Conservation (phyloP, 2,329 filamentous ascomycete genomes). For the Emergomyces orientalis region DNA sequence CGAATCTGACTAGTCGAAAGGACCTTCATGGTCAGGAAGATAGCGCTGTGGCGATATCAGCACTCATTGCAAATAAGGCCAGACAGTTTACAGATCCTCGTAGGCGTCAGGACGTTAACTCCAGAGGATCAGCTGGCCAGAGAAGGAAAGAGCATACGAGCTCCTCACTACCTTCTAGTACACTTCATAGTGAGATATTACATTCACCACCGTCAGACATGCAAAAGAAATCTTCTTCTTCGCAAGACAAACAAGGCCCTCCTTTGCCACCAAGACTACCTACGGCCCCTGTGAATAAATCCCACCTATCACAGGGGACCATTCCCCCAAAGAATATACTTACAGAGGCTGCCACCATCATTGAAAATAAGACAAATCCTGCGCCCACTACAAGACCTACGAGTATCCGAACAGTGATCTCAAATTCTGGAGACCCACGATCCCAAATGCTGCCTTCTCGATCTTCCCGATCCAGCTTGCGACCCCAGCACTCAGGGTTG, state of each 20-base stretch:
- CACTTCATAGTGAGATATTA: not conserved
- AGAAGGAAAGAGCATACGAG: constrained; percentile 1
- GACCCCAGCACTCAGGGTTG: constrained; percentile 23
- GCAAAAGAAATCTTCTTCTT: not conserved
- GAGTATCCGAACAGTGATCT: not conserved
- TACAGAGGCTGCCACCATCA: not conserved
- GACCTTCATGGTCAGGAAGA: not conserved
- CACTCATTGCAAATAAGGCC: not conserved
- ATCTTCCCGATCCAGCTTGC: constrained; percentile 21
- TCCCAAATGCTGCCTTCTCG: not conserved
- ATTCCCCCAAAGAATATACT: not conserved
- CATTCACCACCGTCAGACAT: not conserved
- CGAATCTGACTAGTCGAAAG: not conserved
- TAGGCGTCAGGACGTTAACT: not conserved
- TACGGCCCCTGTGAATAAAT: not conserved
- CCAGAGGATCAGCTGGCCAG: not conserved
- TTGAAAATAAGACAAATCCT: not conserved
- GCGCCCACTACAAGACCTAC: not conserved
- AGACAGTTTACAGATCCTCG: not conserved
- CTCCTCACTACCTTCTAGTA: not conserved
- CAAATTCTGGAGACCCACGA: not conserved
- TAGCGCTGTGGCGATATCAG: not conserved
- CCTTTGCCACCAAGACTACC: constrained; percentile 2
- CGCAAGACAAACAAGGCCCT: not conserved
- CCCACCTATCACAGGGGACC: not conserved